Evolutionary conservation across 768 basidiomycete species (phyloP), one percentile per base, ranked within the genome.

Genomic region (Suillus fuscotomentosus): DNA sequence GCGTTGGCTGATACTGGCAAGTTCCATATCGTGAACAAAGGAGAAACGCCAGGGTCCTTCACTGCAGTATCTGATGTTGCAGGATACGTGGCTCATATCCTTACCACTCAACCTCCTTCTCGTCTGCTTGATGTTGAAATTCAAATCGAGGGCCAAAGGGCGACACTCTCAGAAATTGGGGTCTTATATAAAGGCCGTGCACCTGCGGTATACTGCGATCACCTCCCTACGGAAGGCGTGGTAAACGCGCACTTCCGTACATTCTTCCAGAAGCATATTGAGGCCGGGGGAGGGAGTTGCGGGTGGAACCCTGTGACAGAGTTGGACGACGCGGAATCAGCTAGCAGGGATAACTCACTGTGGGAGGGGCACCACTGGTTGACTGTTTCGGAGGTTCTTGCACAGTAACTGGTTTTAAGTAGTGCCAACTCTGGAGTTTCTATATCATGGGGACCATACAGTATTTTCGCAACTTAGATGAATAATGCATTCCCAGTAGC

Each of bases 41-140:
- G 70, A 9, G 59, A 72, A 45, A 63, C 61, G 48, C 54, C 65
- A 5, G 63, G 59, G 9, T 77, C 75, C 0, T 73, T 65, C 57
- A 73, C 75, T n/a, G 67, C 72, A 6, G 41, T 72, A 24, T 31
- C 15, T 13, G 75, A 76, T 15, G 68, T 69, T 41, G 38, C 73
- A 68, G 70, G 63, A 38, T 73, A 67, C 61, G 45, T 69, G 36
- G 70, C 68, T 17, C 69, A 71, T 36, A 63, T 75, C 31, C 63
- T 75, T 41, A 73, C 68, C 8, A 64, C 63, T 34, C 60, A 65
- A 38, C 63, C 60, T 34, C 60, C 48, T 15, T 31, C 42, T 57
- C 60, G 62, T 22, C 53, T 75, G 54, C 57, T 34, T 7, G 31
- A 54, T n/a, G 53, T 34, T n/a, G 53, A 34, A 54, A 34, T 54